Evolutionary conservation across 805 yeast genomes (phyloP).

Genomic region (Myxozyma lipomycoides): DNA sequence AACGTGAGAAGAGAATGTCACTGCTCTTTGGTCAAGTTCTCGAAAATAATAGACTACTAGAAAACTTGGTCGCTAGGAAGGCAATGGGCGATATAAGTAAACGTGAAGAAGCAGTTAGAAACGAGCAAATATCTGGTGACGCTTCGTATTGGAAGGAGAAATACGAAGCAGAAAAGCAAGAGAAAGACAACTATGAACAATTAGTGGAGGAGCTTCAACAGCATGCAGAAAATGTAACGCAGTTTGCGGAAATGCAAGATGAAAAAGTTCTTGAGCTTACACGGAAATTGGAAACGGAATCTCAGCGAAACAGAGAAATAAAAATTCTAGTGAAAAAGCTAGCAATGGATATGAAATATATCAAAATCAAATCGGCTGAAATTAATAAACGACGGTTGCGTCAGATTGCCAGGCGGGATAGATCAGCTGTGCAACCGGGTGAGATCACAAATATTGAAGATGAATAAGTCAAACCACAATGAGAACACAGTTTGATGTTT

Average conservation of each 20-base stretch:
- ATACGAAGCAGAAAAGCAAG: constrained; percentile 8
- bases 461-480: not conserved
- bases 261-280: constrained; percentile 1
- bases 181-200: constrained; percentile 2
- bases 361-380: constrained; percentile 12
- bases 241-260: constrained; percentile 13
- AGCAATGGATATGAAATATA: constrained; percentile 6
- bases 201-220: constrained; percentile 10
- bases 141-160: constrained; percentile 10
- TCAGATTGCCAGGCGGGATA: constrained; percentile 1
- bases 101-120: not conserved
- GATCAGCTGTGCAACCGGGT: not conserved
- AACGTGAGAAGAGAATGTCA: not conserved
- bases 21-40: not conserved
- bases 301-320: constrained; percentile 4
- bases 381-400: constrained; percentile 11
- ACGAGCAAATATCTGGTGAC: not conserved
- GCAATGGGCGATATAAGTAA: not conserved
- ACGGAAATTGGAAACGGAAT: constrained; percentile 6
- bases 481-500: too few relatives aligned
- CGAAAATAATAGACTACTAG: constrained; percentile 12
- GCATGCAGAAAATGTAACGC: constrained; percentile 12
- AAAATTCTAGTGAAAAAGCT: constrained; percentile 4
- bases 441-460: not conserved
- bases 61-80: constrained; percentile 4